Evolutionary conservation across 352 stramenopile species (phyloP).

Genomic region (Nothophytophthora sp.): DNA sequence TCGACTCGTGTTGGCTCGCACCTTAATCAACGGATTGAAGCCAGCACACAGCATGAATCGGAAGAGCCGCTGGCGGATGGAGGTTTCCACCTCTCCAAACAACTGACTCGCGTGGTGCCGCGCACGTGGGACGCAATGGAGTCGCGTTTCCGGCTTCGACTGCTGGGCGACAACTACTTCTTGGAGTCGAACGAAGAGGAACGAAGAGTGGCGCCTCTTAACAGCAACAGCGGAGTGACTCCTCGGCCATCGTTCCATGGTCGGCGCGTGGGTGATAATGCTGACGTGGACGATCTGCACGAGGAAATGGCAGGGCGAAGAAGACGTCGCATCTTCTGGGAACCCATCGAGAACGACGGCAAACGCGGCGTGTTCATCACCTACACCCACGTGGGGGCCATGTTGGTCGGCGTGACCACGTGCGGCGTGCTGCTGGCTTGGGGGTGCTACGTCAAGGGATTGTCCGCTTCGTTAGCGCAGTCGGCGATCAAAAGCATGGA

Average conservation of each 20-base stretch:
- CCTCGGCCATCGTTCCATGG: constrained; percentile 27
- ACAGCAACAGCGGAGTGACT: constrained; percentile 5
- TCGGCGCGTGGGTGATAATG: constrained; percentile 13
- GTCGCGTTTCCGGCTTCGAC: constrained; percentile 46
- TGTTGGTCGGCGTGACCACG: constrained; percentile 47
- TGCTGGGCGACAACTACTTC: constrained; percentile 65
- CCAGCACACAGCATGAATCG: neutral
- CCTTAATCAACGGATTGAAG: constrained; percentile 9
- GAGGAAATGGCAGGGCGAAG: constrained; percentile 18
- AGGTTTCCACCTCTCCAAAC: no score
- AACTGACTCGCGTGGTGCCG: constrained; percentile 25
- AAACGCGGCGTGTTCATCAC: constrained; percentile 83
- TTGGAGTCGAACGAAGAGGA: constrained; percentile 49
- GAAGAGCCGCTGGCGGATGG: neutral
- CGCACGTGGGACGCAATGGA: constrained; percentile 41
- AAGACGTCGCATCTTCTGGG: constrained; percentile 55
- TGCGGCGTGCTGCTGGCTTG: constrained; percentile 61
- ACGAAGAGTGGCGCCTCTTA: constrained; percentile 19
- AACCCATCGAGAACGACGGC: constrained; percentile 72
- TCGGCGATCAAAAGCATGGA: constrained; percentile 68
- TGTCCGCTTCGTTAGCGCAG: constrained; percentile 66
- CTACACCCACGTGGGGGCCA: constrained; percentile 70
- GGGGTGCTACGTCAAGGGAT: constrained; percentile 74
- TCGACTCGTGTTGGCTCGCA: neutral
- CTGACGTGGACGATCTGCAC: constrained; percentile 25